These are phyloP conservation scores for Inga oerstediana DNA, from an alignment of 306 rosid genomes.

Conservation along the genomic window DNA sequence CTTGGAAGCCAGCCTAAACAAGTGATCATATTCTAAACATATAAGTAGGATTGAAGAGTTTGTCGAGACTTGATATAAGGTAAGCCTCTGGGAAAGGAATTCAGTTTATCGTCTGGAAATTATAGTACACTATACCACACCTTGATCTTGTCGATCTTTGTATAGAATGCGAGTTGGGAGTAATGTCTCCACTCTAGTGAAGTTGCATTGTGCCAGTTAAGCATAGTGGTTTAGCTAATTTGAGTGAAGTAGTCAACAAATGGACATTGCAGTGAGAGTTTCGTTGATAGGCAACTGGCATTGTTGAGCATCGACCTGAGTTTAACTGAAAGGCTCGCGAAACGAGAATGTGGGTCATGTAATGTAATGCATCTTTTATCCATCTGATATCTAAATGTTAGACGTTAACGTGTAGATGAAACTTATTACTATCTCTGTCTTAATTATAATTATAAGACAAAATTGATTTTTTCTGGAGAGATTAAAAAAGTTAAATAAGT, in stretches of 20 bases:
- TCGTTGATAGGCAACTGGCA: background rate
- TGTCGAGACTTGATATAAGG: conserved; percentile 9
- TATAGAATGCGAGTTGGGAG: background rate
- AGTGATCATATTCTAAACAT: conserved; percentile 71
- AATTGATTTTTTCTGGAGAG: too few species aligned
- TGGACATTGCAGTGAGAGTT: background rate
- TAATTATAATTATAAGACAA: too few species aligned
- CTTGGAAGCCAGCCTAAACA: conserved; percentile 95
- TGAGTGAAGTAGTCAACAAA: background rate
- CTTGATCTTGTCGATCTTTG: background rate
- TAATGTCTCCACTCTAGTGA: background rate
- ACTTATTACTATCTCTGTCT: too few species aligned
- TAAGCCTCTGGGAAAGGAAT: conserved; percentile 1
- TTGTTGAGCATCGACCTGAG: background rate
- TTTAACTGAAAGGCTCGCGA: background rate
- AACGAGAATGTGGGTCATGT: background rate
- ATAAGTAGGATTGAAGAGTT: background rate
- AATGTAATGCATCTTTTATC: background rate
- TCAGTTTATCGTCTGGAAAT: conserved; percentile 16
- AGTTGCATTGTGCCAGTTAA: background rate
- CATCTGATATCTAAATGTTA: background rate
- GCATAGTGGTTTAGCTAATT: background rate
- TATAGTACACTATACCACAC: background rate
- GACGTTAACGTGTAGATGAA: too few species aligned
- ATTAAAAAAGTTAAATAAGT: too few species aligned